A percentile compares a stretch with the other conserved stretches of the same genome.
Evolutionary conservation across 495 filamentous ascomycete species (phyloP).

Genomic region (Penicillium malachiteum): DNA sequence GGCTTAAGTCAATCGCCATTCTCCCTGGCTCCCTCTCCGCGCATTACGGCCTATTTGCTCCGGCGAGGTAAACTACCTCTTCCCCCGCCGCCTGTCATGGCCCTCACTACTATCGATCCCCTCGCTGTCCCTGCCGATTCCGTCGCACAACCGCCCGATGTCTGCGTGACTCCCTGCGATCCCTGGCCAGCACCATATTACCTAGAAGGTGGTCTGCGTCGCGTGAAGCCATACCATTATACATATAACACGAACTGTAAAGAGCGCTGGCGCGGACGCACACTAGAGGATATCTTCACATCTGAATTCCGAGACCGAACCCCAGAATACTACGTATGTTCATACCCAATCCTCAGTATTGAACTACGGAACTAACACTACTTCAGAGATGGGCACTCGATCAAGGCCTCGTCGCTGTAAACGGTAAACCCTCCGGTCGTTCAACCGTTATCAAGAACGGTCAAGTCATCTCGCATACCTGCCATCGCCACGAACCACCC

Average conservation of each 20-base stretch:
- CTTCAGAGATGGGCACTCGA: conserved; percentile 75
- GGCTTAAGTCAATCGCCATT: not conserved
- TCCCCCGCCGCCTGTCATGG: conserved; percentile 50
- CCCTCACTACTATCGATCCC: conserved; percentile 48
- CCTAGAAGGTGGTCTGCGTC: conserved; percentile 73
- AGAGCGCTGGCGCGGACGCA: conserved; percentile 77
- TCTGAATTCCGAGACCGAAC: conserved; percentile 79
- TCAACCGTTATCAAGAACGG: conserved; percentile 69
- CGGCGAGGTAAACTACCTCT: conserved; percentile 49
- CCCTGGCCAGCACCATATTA: conserved; percentile 71
- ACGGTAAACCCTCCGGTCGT: conserved; percentile 61
- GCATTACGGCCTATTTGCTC: conserved; percentile 57
- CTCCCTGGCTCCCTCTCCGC: conserved; percentile 59
- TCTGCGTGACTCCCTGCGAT: conserved; percentile 61
- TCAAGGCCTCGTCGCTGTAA: conserved; percentile 68
- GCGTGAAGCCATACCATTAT: conserved; percentile 84
- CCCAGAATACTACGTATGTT: conserved; percentile 76
- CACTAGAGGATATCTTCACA: conserved; percentile 75
- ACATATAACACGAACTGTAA: conserved; percentile 96
- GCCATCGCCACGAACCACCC: conserved; percentile 94
- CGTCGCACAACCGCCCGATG: conserved; percentile 47
- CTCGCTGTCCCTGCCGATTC: conserved; percentile 34
- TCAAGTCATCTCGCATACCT: conserved; percentile 85
- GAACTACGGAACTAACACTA: not conserved
- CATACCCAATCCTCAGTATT: not conserved